Evolutionary conservation across 1,284 basidiomycete species (phyloP), one percentile per base, ranked within the genome.

Genomic region (Ustilago hordei): DNA sequence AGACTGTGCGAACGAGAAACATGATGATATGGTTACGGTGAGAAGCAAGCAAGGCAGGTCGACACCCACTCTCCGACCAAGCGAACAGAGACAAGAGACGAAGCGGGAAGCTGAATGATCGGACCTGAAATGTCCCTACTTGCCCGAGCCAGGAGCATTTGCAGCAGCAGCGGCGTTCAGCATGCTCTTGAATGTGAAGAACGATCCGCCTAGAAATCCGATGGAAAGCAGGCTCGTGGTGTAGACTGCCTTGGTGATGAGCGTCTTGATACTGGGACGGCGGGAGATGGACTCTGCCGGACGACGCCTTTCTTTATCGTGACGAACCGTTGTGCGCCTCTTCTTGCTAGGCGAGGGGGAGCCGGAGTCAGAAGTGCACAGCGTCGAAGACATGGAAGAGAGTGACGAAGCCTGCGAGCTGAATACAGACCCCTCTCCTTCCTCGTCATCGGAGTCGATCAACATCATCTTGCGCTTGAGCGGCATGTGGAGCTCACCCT

Each of bases 151-250:
- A 36, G 65, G 35, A 55, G 70, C 61, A 32, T 73, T 68, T 15
- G 65, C 65, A 17, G 62, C 58, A 38, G 73, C 73, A 19, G 68
- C 68, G 12, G 73, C 62, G 31, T 71, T 70, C 64, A 75, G 63
- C 68, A 75, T 50, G 39, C 64, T 64, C 64, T 71, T 75, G 64
- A 75, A 75, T 3, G 73, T 75, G 34, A 75, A 75, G 4, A 75
- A 41, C 1, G 64, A 67, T 32, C 73, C 73, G 19, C 57, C 45
- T 12, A 75, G 31, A 59, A 75, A 75, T 19, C 73, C 73, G 7
- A 70, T 52, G 2, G 73, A 70, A 12, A 75, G 59, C 13, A 75
- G 58, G 39, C 64, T 61, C 5, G 68, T 59, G 9, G 64, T 50
- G 23, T 67, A 60, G 23, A 68, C 9, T 0, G 57, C 57, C 57